Evolutionary conservation across 2,329 filamentous ascomycete species (phyloP).

Genomic region (Phoma sp.): DNA sequence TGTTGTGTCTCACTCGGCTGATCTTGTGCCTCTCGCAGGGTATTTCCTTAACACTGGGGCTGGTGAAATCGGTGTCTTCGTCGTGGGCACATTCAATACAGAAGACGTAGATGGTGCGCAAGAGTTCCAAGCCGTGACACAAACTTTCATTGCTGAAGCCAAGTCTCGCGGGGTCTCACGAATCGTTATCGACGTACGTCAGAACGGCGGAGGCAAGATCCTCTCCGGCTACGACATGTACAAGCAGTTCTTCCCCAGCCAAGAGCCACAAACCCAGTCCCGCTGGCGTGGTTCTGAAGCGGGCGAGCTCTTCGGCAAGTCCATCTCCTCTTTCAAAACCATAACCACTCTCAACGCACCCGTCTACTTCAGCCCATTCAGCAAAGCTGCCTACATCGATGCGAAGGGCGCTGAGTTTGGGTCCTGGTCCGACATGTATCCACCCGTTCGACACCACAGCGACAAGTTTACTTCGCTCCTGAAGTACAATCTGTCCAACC

Average conservation of each 20-base stretch:
- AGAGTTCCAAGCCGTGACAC: conserved; percentile 49
- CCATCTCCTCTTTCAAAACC: conserved; percentile 24
- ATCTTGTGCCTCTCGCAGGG: conserved; percentile 49
- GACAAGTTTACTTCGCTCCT: conserved; percentile 49
- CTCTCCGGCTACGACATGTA: conserved; percentile 55
- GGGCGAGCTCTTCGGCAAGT: conserved; percentile 35
- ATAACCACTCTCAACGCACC: conserved; percentile 27
- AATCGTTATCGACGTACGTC: conserved; percentile 68
- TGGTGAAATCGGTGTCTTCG: conserved; percentile 56
- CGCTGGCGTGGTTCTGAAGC: conserved; percentile 55
- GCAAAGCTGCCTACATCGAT: conserved; percentile 42
- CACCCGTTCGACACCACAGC: conserved; percentile 38
- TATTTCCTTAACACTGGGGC: conserved; percentile 53
- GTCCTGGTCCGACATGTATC: conserved; percentile 48
- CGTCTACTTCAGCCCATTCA: conserved; percentile 42
- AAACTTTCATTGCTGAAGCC: conserved; percentile 57
- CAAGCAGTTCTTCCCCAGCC: conserved; percentile 60
- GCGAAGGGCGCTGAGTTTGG: conserved; percentile 35
- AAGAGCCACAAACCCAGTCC: conserved; percentile 53
- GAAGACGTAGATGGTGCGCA: conserved; percentile 22
- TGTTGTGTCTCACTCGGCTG: conserved; percentile 40
- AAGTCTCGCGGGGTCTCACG: conserved; percentile 59
- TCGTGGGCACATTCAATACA: conserved; percentile 51
- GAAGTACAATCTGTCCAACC: conserved; percentile 50
- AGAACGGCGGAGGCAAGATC: conserved; percentile 64